Percentiles rank a stretch among this genome's conserved stretches.
These are phyloP conservation scores for Alternaria arbusti DNA, from an alignment of 2,329 filamentous ascomycete species.

Conservation along the genomic window DNA sequence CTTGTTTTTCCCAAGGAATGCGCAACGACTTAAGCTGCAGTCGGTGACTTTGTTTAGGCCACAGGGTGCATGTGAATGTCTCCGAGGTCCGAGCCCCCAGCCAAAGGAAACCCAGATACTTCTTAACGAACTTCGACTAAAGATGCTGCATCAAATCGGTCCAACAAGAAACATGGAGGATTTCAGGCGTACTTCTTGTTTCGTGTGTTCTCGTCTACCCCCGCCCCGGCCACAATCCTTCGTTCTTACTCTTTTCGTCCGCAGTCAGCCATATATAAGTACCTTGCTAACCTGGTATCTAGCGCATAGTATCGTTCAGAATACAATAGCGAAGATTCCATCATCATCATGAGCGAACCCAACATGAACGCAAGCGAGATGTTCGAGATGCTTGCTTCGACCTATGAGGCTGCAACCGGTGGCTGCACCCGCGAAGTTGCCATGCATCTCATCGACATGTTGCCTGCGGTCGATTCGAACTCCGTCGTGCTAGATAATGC, in stretches of 20 bases:
- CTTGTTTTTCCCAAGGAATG: not conserved
- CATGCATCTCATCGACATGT: slow-evolving; percentile 16
- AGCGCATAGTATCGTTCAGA: not conserved
- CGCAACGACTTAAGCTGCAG: not conserved
- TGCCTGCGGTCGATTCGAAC: slow-evolving; percentile 13
- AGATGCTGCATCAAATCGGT: not conserved
- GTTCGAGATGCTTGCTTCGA: not conserved
- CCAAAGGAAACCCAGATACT: not conserved
- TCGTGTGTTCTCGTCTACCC: not conserved
- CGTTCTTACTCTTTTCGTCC: not conserved
- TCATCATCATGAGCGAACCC: not conserved
- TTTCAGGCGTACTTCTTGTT: not conserved
- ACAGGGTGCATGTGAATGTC: not conserved
- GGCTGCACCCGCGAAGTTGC: slow-evolving; percentile 24
- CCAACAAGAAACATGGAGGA: not conserved
- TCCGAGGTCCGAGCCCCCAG: not conserved
- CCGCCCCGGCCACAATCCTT: not conserved
- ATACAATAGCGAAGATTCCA: not conserved
- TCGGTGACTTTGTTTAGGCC: not conserved
- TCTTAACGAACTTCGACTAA: fast-evolving
- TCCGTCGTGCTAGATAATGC: slow-evolving; percentile 35
- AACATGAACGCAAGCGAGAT: not conserved
- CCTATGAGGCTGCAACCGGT: slow-evolving; percentile 23
- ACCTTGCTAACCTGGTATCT: not conserved
- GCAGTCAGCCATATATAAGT: not conserved